phyloP scores from a whole-genome alignment of 768 basidiomycete genomes.

The Tulasnella sp. region DNA sequence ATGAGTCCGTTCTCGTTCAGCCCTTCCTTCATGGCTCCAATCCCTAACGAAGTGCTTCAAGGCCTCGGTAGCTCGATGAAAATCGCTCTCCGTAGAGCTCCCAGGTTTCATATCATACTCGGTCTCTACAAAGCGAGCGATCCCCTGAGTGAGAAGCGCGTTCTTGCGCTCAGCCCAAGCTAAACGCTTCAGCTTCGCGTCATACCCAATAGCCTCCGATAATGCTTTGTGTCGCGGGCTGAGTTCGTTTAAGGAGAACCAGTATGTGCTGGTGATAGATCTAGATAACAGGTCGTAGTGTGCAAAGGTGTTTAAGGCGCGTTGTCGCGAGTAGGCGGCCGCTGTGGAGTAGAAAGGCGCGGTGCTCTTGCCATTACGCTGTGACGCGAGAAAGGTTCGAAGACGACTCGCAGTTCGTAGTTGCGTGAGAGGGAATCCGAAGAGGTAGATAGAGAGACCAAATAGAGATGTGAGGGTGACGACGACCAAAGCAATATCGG shows the following conservation, averaged over 20 bases:
- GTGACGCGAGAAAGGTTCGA: background rate
- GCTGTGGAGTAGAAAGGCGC: slow-evolving; percentile 10
- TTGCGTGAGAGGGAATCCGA: background rate
- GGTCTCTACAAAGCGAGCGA: slow-evolving; percentile 6
- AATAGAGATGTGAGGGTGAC: background rate
- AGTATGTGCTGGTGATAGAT: background rate
- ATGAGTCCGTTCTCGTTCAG: slow-evolving; percentile 47
- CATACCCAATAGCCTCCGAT: slow-evolving; percentile 5
- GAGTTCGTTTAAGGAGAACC: slow-evolving; percentile 1
- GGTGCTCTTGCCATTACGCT: background rate
- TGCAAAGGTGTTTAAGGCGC: slow-evolving; percentile 11
- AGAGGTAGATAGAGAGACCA: background rate
- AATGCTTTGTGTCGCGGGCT: background rate
- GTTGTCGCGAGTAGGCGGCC: slow-evolving; percentile 9
- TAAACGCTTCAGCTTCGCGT: background rate
- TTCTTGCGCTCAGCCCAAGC: background rate
- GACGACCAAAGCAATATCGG: too few relatives aligned
- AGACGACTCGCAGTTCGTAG: slow-evolving; percentile 3
- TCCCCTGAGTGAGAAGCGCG: background rate
- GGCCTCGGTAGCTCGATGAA: slow-evolving; percentile 44
- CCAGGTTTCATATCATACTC: background rate
- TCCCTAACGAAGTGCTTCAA: slow-evolving; percentile 62
- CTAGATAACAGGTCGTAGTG: background rate
- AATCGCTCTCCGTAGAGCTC: slow-evolving; percentile 26
- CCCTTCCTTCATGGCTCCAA: slow-evolving; percentile 49